phyloP scores from a whole-genome alignment of 495 filamentous ascomycete species.

The Ramalina intermedia region DNA sequence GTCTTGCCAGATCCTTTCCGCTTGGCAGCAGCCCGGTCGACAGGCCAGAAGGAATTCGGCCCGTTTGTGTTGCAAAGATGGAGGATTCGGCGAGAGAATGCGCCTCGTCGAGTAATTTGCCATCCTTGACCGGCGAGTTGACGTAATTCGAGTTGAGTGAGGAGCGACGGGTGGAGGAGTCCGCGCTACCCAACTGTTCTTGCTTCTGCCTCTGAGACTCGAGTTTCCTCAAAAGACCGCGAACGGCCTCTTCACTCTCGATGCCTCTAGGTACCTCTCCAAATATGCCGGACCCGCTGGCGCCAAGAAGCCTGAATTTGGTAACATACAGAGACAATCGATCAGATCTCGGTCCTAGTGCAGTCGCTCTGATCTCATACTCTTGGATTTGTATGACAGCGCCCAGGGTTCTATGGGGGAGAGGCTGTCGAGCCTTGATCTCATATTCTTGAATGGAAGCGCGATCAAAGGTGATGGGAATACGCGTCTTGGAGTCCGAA shows the following conservation, averaged over 20 bases:
- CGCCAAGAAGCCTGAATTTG: slow-evolving; percentile 22
- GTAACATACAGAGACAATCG: slow-evolving; percentile 21
- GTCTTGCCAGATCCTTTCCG: too few relatives aligned
- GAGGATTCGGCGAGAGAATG: too few relatives aligned
- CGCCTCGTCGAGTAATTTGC: too few relatives aligned
- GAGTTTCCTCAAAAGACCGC: slow-evolving; percentile 7
- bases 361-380: slow-evolving; percentile 27
- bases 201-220: not conserved
- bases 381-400: slow-evolving; percentile 23
- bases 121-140: too few relatives aligned
- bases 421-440: slow-evolving; percentile 11
- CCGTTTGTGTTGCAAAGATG: too few relatives aligned
- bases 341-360: slow-evolving; percentile 15
- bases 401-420: slow-evolving; percentile 18
- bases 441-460: slow-evolving; percentile 12
- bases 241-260: slow-evolving; percentile 1
- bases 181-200: not conserved
- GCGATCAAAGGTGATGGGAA: slow-evolving; percentile 22
- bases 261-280: slow-evolving; percentile 14
- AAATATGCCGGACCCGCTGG: slow-evolving; percentile 13
- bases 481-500: slow-evolving; percentile 26
- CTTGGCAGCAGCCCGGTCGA: too few relatives aligned
- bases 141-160: not conserved
- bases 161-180: not conserved
- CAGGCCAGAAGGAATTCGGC: too few relatives aligned